A percentile compares a stretch with the other conserved stretches of the same genome.
These are phyloP conservation scores for Yamadazyma kanchanaburiensis DNA, from an alignment of 1,139 yeast genomes.

Conservation along the genomic window DNA sequence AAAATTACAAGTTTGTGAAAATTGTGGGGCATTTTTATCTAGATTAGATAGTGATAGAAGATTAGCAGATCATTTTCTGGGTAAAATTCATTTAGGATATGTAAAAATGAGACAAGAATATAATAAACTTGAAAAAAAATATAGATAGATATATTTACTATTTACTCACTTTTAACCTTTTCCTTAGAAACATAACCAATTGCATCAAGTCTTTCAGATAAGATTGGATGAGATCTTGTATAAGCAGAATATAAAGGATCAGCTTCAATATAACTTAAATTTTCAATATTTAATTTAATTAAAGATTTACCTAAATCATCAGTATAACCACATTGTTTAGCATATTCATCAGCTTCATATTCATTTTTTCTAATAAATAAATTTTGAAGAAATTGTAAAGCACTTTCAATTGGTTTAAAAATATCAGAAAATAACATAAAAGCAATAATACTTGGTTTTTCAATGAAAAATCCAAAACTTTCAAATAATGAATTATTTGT, in stretches of 20 bases:
- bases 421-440: constrained; percentile 73
- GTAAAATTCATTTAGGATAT: constrained; percentile 82
- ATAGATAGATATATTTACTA: constrained; percentile 5
- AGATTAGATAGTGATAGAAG: constrained; percentile 85
- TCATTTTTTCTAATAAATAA: constrained; percentile 79
- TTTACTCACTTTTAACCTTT: constrained; percentile 26
- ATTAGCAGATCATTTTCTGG: constrained; percentile 87
- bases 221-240: constrained; percentile 86
- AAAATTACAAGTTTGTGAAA: constrained; percentile 84
- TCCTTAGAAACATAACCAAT: constrained; percentile 50
- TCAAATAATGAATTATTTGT: constrained; percentile 72
- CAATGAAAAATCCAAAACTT: constrained; percentile 69
- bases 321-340: constrained; percentile 69
- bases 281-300: constrained; percentile 72
- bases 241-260: constrained; percentile 89
- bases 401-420: constrained; percentile 71
- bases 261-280: constrained; percentile 79
- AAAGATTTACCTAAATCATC: constrained; percentile 68
- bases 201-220: constrained; percentile 82
- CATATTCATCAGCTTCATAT: constrained; percentile 89
- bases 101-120: constrained; percentile 70
- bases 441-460: constrained; percentile 75
- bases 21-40: constrained; percentile 88
- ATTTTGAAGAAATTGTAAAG: constrained; percentile 64
- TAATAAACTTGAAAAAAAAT: constrained; percentile 37